Percentiles rank a stretch among this genome's conserved stretches.
Evolutionary conservation across 2,329 filamentous ascomycete species (phyloP).

Genomic region (Annulohypoxylon truncatum): DNA sequence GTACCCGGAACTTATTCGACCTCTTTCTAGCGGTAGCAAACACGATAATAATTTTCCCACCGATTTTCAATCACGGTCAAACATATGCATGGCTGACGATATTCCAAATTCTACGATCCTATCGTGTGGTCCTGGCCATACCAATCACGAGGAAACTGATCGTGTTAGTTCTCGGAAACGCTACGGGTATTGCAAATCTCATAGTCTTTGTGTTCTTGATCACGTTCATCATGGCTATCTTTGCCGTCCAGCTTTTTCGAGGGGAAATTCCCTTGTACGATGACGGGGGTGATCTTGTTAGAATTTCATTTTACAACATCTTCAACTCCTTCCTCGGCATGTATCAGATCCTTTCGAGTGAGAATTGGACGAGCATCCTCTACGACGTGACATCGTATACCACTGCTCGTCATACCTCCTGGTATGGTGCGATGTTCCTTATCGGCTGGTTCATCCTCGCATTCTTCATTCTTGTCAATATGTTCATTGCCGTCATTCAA

Average conservation of each 20-base stretch:
- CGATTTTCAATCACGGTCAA: slow-evolving; percentile 76
- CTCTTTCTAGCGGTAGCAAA: slow-evolving; percentile 83
- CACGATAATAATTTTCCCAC: slow-evolving; percentile 84
- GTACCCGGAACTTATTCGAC: slow-evolving; percentile 82
- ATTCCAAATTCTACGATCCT: slow-evolving; percentile 92
- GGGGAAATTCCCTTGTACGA: slow-evolving; percentile 80
- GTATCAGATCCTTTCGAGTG: slow-evolving; percentile 96
- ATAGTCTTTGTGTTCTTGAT: slow-evolving; percentile 97
- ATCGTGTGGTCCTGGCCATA: slow-evolving; percentile 90
- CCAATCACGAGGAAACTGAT: slow-evolving; percentile 90
- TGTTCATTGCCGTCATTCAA: slow-evolving; percentile 99
- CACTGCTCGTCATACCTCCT: slow-evolving; percentile 75
- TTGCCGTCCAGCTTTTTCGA: slow-evolving; percentile 92
- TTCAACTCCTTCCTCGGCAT: slow-evolving; percentile 97
- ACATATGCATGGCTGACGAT: slow-evolving; percentile 88
- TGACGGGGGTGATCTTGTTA: slow-evolving; percentile 68
- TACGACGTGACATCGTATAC: slow-evolving; percentile 83
- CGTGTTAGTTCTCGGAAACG: slow-evolving; percentile 87
- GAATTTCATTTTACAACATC: slow-evolving; percentile 86
- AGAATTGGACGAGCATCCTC: slow-evolving; percentile 92
- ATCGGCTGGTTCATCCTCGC: slow-evolving; percentile 96
- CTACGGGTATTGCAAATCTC: slow-evolving; percentile 90
- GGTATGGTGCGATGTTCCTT: slow-evolving; percentile 92
- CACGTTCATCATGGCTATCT: slow-evolving; percentile 92
- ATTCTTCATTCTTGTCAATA: slow-evolving; percentile 96